Evolutionary conservation across 345 rosid species (phyloP).

Genomic region (Citrus inodora): DNA sequence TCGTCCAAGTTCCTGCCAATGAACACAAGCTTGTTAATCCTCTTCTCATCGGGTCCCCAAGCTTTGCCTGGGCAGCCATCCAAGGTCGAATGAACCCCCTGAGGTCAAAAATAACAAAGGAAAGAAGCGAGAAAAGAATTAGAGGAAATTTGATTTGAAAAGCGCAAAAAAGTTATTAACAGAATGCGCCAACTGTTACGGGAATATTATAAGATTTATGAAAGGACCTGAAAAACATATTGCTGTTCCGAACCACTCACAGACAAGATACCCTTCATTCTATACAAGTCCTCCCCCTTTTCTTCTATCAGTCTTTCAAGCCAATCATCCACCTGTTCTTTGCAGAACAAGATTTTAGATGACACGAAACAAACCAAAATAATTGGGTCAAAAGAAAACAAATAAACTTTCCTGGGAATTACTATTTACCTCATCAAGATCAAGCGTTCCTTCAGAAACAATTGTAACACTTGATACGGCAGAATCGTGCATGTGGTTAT

Average conservation of each 20-base stretch:
- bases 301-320: slow-evolving; percentile 65
- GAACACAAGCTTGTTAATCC: slow-evolving; percentile 63
- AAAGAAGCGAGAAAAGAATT: background rate
- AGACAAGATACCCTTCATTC: slow-evolving; percentile 67
- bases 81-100: slow-evolving; percentile 64
- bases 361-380: too few species aligned
- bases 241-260: slow-evolving; percentile 45
- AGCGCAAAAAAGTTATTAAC: background rate
- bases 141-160: background rate
- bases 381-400: background rate
- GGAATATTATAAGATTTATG: background rate
- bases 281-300: slow-evolving; percentile 66
- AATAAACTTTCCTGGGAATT: background rate
- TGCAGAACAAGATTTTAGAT: background rate
- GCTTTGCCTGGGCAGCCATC: slow-evolving; percentile 57
- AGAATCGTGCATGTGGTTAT: slow-evolving; percentile 66
- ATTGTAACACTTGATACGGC: slow-evolving; percentile 68
- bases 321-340: slow-evolving; percentile 70
- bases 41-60: slow-evolving; percentile 64
- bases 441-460: slow-evolving; percentile 67
- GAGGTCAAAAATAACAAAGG: background rate
- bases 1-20: slow-evolving; percentile 67
- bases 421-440: slow-evolving; percentile 62
- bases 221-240: slow-evolving; percentile 60
- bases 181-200: background rate